A percentile compares a stretch with the other conserved stretches of the same genome.
These are phyloP conservation scores for Lentinula sp. DNA, from an alignment of 768 basidiomycete species.

Conservation along the genomic window DNA sequence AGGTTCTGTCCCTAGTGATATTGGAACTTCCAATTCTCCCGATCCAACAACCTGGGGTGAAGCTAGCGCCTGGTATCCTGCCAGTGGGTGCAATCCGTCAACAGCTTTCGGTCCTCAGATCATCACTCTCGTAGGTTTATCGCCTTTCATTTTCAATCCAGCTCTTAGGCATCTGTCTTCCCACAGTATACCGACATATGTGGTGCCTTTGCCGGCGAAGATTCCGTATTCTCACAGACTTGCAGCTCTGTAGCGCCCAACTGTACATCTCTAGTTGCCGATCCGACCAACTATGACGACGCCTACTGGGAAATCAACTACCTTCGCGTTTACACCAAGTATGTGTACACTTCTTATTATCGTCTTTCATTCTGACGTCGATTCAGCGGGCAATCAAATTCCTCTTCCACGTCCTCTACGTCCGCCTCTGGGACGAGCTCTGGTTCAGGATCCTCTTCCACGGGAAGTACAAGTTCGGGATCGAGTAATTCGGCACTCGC, in stretches of 20 bases:
- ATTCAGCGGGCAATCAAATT: background rate
- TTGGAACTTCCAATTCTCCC: slow-evolving; percentile 40
- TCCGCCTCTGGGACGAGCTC: background rate
- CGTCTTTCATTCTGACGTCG: background rate
- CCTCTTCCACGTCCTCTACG: background rate
- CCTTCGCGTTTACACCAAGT: slow-evolving; percentile 23
- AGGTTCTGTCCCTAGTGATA: slow-evolving; percentile 49
- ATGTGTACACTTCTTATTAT: background rate
- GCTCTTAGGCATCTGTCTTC: background rate
- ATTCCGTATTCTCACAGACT: slow-evolving; percentile 4
- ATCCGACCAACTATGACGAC: slow-evolving; percentile 25
- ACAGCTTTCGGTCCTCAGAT: slow-evolving; percentile 52
- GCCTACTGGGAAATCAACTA: slow-evolving; percentile 38
- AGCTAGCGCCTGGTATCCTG: slow-evolving; percentile 58
- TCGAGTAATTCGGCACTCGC: background rate
- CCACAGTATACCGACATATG: slow-evolving; percentile 16
- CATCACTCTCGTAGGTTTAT: slow-evolving; percentile 38
- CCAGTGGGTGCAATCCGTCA: slow-evolving; percentile 47
- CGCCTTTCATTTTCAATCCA: background rate
- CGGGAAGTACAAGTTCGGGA: background rate
- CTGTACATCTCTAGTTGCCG: slow-evolving; percentile 25
- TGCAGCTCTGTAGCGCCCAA: slow-evolving; percentile 19
- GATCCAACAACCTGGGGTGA: slow-evolving; percentile 51
- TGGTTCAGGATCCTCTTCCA: background rate
- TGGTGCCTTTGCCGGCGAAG: slow-evolving; percentile 14